phyloP scores from a whole-genome alignment of 352 stramenopile species.

The Plasmopara muralis region DNA sequence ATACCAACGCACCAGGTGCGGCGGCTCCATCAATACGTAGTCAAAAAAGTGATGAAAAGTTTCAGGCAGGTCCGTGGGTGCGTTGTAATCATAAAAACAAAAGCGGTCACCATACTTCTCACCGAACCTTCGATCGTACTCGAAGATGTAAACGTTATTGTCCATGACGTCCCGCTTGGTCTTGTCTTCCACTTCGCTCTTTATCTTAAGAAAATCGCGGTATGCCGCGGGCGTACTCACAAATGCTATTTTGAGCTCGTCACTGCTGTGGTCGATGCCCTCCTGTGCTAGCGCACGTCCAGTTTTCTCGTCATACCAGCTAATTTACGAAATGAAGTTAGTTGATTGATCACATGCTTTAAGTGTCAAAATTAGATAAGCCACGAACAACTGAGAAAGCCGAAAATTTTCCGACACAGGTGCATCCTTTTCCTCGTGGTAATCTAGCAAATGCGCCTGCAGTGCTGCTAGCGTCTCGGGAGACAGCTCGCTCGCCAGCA shows the following conservation, averaged over 20 bases:
- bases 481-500: constrained; percentile 37
- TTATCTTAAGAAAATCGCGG: constrained; percentile 31
- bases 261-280: constrained; percentile 36
- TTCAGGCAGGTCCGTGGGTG: constrained; percentile 27
- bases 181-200: constrained; percentile 24
- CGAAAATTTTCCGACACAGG: constrained; percentile 42
- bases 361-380: neutral
- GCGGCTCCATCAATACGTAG: constrained; percentile 45
- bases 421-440: constrained; percentile 23
- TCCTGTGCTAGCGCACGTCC: constrained; percentile 35
- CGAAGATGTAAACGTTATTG: constrained; percentile 44
- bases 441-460: constrained; percentile 33
- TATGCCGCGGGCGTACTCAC: constrained; percentile 43
- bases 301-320: constrained; percentile 43
- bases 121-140: constrained; percentile 41
- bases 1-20: constrained; percentile 29
- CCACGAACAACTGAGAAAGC: constrained; percentile 41
- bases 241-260: constrained; percentile 35
- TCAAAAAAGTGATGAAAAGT: constrained; percentile 53
- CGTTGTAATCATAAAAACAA: constrained; percentile 49
- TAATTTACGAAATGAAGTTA: neutral
- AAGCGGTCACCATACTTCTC: constrained; percentile 45
- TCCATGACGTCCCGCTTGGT: constrained; percentile 23
- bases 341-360: neutral
- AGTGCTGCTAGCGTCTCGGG: constrained; percentile 38